Conservation (phyloP, 805 yeast genomes). For the Saccharomycopsis sp. region DNA sequence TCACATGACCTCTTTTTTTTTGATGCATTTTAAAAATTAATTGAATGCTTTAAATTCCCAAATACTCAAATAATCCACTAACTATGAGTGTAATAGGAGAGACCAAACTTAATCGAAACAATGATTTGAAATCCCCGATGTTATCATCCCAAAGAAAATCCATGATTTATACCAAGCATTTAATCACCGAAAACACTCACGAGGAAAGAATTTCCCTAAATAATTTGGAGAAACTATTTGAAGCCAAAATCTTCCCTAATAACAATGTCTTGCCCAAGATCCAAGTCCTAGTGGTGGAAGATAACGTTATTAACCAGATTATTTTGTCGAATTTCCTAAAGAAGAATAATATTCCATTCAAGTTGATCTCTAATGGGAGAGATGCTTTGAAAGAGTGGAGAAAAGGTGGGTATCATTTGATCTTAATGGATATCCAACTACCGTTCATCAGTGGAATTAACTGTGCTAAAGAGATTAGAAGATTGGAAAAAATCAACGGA, state of each 20-base stretch:
- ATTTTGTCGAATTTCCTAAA: constrained; percentile 83
- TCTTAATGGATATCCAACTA: constrained; percentile 93
- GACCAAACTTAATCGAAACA: no score
- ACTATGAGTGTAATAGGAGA: no score
- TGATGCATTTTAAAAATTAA: no score
- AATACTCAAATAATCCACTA: no score
- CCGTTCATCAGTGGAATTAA: constrained; percentile 96
- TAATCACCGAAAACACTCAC: no score
- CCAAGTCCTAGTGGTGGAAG: constrained; percentile 90
- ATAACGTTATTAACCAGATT: constrained; percentile 86
- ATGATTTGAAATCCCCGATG: no score
- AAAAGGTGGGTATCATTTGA: constrained; percentile 87
- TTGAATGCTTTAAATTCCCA: no score
- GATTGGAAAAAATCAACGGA: constrained; percentile 68
- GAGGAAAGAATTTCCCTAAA: constrained; percentile 1
- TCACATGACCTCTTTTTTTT: no score
- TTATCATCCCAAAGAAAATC: no score
- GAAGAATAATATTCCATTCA: constrained; percentile 73
- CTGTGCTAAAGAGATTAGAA: constrained; percentile 84
- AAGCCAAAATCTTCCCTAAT: constrained; percentile 14
- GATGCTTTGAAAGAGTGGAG: constrained; percentile 95
- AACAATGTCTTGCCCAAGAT: constrained; percentile 74
- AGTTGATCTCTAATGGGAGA: constrained; percentile 84
- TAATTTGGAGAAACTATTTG: constrained; percentile 10
- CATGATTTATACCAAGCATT: no score